Percentiles rank a stretch among this genome's conserved stretches.
Evolutionary conservation across 2,329 filamentous ascomycete species (phyloP).

Genomic region (Penicillium sp.): DNA sequence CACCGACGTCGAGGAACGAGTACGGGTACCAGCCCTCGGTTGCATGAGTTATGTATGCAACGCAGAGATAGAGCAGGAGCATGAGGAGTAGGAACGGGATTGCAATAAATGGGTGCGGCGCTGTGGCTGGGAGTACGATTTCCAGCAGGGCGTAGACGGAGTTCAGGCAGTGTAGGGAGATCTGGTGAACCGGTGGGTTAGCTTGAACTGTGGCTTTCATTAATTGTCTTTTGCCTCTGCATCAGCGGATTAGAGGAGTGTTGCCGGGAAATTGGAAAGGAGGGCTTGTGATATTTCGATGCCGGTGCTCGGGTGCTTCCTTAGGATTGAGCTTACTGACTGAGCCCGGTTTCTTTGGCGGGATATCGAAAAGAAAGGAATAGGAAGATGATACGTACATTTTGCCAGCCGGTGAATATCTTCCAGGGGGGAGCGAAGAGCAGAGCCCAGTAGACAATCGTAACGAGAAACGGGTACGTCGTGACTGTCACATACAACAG

Average conservation of each 20-base stretch:
- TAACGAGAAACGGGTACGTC: conserved; percentile 60
- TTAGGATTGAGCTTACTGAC: background rate
- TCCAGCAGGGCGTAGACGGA: conserved; percentile 66
- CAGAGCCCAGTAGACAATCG: conserved; percentile 61
- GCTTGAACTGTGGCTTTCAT: background rate
- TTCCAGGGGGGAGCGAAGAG: conserved; percentile 48
- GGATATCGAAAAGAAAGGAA: background rate
- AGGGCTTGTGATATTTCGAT: background rate
- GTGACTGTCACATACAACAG: conserved; percentile 56
- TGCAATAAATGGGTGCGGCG: conserved; percentile 56
- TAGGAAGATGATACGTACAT: conserved; percentile 28
- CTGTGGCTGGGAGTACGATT: conserved; percentile 58
- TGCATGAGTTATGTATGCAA: conserved; percentile 65
- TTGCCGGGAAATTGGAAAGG: background rate
- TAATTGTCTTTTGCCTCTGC: background rate
- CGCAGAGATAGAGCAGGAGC: conserved; percentile 60
- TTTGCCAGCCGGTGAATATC: conserved; percentile 49
- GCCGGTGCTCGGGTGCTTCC: background rate
- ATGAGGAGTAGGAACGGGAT: conserved; percentile 61
- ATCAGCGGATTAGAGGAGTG: background rate
- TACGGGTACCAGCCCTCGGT: conserved; percentile 70
- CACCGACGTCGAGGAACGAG: conserved; percentile 59
- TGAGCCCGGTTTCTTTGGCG: background rate
- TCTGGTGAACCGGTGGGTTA: conserved; percentile 24
- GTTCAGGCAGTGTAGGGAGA: conserved; percentile 69